Conservation (phyloP, 148 eudicot genomes). For the Bassia scoparia region DNA sequence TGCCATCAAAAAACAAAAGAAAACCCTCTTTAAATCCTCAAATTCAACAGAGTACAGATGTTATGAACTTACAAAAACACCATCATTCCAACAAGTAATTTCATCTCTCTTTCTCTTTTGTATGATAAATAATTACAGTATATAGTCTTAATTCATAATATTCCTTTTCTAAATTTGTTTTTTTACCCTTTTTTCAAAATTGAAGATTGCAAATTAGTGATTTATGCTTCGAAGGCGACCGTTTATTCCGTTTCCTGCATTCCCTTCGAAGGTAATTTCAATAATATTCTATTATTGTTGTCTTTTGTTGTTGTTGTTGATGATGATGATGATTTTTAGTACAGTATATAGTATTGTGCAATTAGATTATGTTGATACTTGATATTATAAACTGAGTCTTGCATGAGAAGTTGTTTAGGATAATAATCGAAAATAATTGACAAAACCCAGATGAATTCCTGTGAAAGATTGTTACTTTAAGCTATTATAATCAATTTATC, state of each 20-base stretch:
- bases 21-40: slow-evolving; percentile 4
- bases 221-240: slow-evolving; percentile 22
- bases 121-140: too few relatives aligned
- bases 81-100: slow-evolving; percentile 11
- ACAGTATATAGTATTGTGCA: neutral
- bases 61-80: neutral
- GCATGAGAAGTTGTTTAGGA: neutral
- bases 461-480: neutral
- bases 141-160: too few relatives aligned
- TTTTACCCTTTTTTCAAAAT: neutral
- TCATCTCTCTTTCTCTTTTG: neutral
- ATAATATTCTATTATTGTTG: neutral
- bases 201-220: neutral
- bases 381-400: neutral
- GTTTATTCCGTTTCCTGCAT: slow-evolving; percentile 18
- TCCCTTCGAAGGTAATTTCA: slow-evolving; percentile 20
- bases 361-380: neutral
- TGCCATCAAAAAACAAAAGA: slow-evolving; percentile 19
- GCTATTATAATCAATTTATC: too few relatives aligned
- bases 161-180: neutral
- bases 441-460: neutral
- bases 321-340: neutral
- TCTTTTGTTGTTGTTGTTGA: neutral
- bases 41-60: neutral
- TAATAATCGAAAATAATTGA: neutral